These are phyloP conservation scores for Volvox reticuliferus DNA, from an alignment of 139 green algal genomes.

Conservation along the genomic window DNA sequence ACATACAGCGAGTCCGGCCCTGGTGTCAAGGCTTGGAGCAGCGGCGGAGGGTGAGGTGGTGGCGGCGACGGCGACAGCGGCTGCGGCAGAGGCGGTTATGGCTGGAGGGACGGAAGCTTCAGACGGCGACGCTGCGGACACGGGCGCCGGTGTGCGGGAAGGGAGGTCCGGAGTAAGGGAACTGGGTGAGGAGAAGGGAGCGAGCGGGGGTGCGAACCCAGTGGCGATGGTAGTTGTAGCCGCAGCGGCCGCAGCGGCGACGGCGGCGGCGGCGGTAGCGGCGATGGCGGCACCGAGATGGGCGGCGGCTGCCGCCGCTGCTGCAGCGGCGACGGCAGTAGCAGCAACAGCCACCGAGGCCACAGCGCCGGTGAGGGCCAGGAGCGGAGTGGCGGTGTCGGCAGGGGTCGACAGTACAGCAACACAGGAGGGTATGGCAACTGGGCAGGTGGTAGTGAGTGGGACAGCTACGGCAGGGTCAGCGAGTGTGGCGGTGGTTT, in stretches of 20 bases:
- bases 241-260: neutral
- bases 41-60: neutral
- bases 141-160: neutral
- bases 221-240: neutral
- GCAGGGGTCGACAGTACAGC: too few relatives aligned
- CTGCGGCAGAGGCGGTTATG: neutral
- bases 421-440: too few relatives aligned
- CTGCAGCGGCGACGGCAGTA: neutral
- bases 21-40: too few relatives aligned
- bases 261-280: neutral
- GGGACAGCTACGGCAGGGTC: too few relatives aligned
- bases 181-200: neutral
- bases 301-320: neutral
- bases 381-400: too few relatives aligned
- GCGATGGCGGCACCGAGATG: neutral
- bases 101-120: neutral
- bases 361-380: neutral
- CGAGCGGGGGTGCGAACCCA: neutral
- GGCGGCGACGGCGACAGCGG: neutral
- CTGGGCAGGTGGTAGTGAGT: too few relatives aligned
- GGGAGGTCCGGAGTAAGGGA: neutral
- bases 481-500: too few relatives aligned
- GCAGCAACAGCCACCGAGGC: neutral
- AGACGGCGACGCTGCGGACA: neutral
- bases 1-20: too few relatives aligned